A percentile compares a stretch with the other conserved stretches of the same genome.
Evolutionary conservation across 139 green algal genomes (phyloP).

Genomic region (Tetraselmis striata): DNA sequence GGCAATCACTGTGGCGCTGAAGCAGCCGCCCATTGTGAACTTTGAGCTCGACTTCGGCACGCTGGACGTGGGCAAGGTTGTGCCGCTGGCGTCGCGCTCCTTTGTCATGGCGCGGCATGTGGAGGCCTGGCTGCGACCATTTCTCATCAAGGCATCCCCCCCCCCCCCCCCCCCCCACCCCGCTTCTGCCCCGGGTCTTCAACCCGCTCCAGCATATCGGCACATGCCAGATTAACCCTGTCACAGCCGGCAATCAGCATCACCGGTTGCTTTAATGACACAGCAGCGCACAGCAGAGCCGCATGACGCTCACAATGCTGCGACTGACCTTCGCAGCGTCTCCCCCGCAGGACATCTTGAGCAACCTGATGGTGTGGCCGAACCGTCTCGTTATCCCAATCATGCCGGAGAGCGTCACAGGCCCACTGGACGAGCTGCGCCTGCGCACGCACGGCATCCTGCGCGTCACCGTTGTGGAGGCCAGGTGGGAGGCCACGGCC

Average conservation of each 20-base stretch:
- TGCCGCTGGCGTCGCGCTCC: neutral
- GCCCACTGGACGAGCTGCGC: conserved; percentile 41
- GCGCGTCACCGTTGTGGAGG: neutral
- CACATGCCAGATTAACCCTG: too few species aligned
- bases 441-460: conserved; percentile 20
- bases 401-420: conserved; percentile 31
- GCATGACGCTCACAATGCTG: too few species aligned
- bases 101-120: neutral
- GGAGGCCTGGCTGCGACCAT: neutral
- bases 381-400: conserved; percentile 52
- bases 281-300: too few species aligned
- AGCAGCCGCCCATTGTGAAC: neutral
- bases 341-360: conserved; percentile 34
- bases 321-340: too few species aligned
- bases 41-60: conserved; percentile 55
- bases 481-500: too few species aligned
- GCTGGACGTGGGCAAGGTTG: neutral
- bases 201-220: too few species aligned
- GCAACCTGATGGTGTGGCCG: conserved; percentile 51
- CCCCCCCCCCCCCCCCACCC: too few species aligned
- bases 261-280: too few species aligned
- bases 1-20: conserved; percentile 13
- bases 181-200: too few species aligned
- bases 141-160: too few species aligned
- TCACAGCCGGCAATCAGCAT: too few species aligned